A percentile compares a stretch with the other conserved stretches of the same genome.
These are phyloP conservation scores for Clavaria fumosa DNA, from an alignment of 768 basidiomycete species.

Conservation along the genomic window DNA sequence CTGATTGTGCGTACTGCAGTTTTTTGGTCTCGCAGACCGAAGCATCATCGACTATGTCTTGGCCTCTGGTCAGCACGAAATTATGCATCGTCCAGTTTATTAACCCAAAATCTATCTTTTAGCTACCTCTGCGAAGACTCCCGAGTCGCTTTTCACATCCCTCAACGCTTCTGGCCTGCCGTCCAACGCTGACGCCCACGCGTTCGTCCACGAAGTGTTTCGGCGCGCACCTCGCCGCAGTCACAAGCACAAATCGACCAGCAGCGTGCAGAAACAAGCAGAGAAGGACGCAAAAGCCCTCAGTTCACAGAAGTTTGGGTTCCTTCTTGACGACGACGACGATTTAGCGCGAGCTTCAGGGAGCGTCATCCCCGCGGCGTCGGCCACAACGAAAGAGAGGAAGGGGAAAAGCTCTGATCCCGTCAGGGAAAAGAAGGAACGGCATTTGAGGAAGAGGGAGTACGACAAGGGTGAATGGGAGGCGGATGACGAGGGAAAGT, in stretches of 20 bases:
- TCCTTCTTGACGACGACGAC: slow-evolving; percentile 71
- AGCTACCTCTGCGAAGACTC: slow-evolving; percentile 76
- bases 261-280: slow-evolving; percentile 41
- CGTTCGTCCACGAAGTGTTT: slow-evolving; percentile 69
- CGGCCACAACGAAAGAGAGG: slow-evolving; percentile 19
- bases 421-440: slow-evolving; percentile 40
- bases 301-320: slow-evolving; percentile 57
- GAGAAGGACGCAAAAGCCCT: slow-evolving; percentile 64
- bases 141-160: slow-evolving; percentile 61
- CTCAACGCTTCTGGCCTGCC: slow-evolving; percentile 71
- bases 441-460: slow-evolving; percentile 66
- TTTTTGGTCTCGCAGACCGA: slow-evolving; percentile 73
- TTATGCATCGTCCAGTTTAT: slow-evolving; percentile 5
- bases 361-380: slow-evolving; percentile 12
- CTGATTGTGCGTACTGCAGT: slow-evolving; percentile 24
- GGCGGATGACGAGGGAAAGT: slow-evolving; percentile 75
- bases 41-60: slow-evolving; percentile 79
- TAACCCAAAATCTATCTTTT: slow-evolving; percentile 2
- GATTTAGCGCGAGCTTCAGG: slow-evolving; percentile 26
- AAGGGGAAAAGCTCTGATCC: slow-evolving; percentile 27
- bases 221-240: slow-evolving; percentile 61
- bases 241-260: slow-evolving; percentile 44
- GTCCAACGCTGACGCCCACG: slow-evolving; percentile 61
- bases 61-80: slow-evolving; percentile 48
- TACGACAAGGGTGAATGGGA: slow-evolving; percentile 77